Evolutionary conservation across 192 early-diverging fungal genomes (phyloP), one percentile per base, ranked within the genome.

Genomic region (Coemansia guatemalensis): DNA sequence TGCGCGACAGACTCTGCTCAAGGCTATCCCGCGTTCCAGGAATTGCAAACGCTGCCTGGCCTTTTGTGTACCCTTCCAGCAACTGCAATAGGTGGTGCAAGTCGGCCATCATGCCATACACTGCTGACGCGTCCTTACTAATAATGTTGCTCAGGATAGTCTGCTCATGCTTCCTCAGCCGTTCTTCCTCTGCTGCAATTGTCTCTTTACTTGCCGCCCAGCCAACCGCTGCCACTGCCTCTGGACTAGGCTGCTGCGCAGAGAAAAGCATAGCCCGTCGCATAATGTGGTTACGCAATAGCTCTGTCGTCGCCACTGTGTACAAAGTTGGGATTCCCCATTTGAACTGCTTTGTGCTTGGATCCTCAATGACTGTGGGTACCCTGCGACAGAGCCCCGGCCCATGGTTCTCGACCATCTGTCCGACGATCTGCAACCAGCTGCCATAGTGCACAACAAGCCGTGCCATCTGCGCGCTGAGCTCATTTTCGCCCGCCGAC

Each of bases 41-140:
- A 8, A 69, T 30, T 2, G 22, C 48, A 21, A 25, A 59, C 41
- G 48, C 56, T 5, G 48, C 35, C 20, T 49, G 54, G 60, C 64
- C 62, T 8, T 62, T 58, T 6, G 52, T 53, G 39, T 52, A 62
- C 14, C 32, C 53, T 9, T 67, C 57, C 47, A 63, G 50, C 33
- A 79, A 62, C 26, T 79, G 76, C 20, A 79, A 56, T 47, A 70
- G 57, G 20, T 49, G 63, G 39, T 79, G 75, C 2, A 63, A 70
- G 41, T 79, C 76, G 41, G 63, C 69, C 76, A 79, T 79, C 70
- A 79, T 79, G 11, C 76, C 76, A 30, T 79, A 79, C 27, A 79
- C 76, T 2, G 76, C 63, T 50, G 76, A 74, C 20, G 76, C 71
- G 49, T 79, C 71, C 41, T 63, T 60, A 20, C 60, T 62, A 24